Base-by-base conservation (phyloP, 768 basidiomycete species). In the Baorangia bicolor region DNA sequence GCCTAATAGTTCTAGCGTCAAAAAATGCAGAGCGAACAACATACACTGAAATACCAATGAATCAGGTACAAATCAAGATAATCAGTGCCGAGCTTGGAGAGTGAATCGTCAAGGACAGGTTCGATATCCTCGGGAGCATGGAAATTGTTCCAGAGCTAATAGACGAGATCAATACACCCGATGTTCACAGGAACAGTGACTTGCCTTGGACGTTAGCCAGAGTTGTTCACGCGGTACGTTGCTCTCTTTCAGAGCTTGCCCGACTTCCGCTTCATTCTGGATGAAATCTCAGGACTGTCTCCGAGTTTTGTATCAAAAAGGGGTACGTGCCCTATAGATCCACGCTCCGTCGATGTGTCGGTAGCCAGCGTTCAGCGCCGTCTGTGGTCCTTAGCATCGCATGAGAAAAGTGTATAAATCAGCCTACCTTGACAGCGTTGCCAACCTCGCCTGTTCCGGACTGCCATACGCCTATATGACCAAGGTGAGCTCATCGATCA, bases 61-160 rank as follows among this genome's bases (percentile, higher is more conserved):
- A 92, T 88, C 47, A 94, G 73, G 66, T 92, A 92, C 45, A 93
- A 69, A 68, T 93, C 90, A 48, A 94, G 77, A 68, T 92, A 91
- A 39, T 86, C 79, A 1, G 82, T 84, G 3, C 81, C 80, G 3
- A 91, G 80, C 59, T 76, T 80, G 10, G 70, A 58, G 9, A 90
- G 77, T 0, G 87, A 83, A 55, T 90, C 84, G 60, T 90, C 85
- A 10, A 92, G 76, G 12, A 77, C 78, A 1, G 78, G 62, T 64
- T 90, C 88, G 25, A 92, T 79, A 61, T 89, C 85, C 55, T 86
- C 82, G 0, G 90, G 90, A 4, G 78, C 76, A 64, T 93, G 90
- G 72, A 87, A 90, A 2, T 70, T 78, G 68, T 91, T 89, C 85
- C 85, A 89, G n/a, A 93, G 79, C 81, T 86, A 57, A 45, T 4